phyloP scores from a whole-genome alignment of 2,329 filamentous ascomycete genomes.

The Coniella vitis region DNA sequence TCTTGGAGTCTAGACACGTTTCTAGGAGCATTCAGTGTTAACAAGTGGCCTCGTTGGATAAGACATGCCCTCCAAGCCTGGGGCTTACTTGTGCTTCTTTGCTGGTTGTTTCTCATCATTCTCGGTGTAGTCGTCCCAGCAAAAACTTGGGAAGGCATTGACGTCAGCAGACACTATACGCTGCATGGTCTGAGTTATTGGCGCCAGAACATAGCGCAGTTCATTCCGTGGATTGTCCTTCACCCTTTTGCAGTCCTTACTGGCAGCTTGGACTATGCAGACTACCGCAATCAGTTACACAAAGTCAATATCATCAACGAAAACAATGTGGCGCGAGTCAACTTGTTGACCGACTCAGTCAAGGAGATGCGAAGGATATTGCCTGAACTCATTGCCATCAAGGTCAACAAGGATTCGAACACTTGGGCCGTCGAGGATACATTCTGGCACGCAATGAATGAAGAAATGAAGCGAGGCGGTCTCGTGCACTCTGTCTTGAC shows the following conservation, averaged over 20 bases:
- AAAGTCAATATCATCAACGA: constrained; percentile 21
- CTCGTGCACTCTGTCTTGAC: constrained; percentile 33
- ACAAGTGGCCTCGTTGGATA: constrained; percentile 3
- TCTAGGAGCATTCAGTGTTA: neutral
- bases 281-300: constrained; percentile 7
- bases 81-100: constrained; percentile 2
- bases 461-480: constrained; percentile 43
- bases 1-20: neutral
- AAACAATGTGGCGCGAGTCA: constrained; percentile 17
- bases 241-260: constrained; percentile 13
- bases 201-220: constrained; percentile 13
- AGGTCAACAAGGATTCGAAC: constrained; percentile 30
- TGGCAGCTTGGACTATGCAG: constrained; percentile 10
- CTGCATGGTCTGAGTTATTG: constrained; percentile 1
- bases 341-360: constrained; percentile 1
- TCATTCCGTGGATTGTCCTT: constrained; percentile 11
- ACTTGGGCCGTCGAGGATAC: constrained; percentile 42
- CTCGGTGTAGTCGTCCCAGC: constrained; percentile 4
- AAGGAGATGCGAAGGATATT: constrained; percentile 30
- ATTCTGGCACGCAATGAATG: constrained; percentile 59
- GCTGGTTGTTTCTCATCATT: constrained; percentile 4
- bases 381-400: constrained; percentile 51
- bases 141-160: constrained; percentile 8
- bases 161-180: constrained; percentile 1
- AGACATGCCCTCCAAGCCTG: constrained; percentile 1